Percentiles rank a stretch among this genome's conserved stretches.
phyloP scores from a whole-genome alignment of 352 stramenopile species.

The Phytophthora melonis region DNA sequence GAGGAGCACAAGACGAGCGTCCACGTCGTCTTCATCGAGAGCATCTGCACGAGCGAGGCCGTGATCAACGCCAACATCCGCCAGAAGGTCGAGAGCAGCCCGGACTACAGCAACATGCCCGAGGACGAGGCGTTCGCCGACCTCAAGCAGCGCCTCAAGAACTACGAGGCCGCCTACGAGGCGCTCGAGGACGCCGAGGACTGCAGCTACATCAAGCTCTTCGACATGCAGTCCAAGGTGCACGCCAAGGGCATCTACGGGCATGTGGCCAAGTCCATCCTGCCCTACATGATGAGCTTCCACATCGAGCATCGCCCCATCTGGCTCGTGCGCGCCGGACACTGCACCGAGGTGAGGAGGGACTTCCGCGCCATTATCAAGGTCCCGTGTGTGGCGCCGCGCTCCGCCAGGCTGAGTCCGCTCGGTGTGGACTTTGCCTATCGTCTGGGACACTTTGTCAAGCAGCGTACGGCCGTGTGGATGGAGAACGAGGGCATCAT shows the following conservation, averaged over 20 bases:
- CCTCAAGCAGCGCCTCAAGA: slow-evolving; percentile 85
- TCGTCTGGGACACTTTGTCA: slow-evolving; percentile 92
- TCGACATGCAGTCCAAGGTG: slow-evolving; percentile 89
- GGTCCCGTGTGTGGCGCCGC: slow-evolving; percentile 77
- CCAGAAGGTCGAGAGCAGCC: slow-evolving; percentile 78
- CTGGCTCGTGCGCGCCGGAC: slow-evolving; percentile 92
- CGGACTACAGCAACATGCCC: slow-evolving; percentile 85
- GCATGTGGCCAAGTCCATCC: slow-evolving; percentile 92
- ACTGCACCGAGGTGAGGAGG: slow-evolving; percentile 77
- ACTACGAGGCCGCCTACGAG: slow-evolving; percentile 91
- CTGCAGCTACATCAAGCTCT: slow-evolving; percentile 92
- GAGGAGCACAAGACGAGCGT: slow-evolving; percentile 74
- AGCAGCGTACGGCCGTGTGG: slow-evolving; percentile 71
- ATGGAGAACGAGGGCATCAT: slow-evolving; percentile 57
- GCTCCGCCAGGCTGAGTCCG: slow-evolving; percentile 86
- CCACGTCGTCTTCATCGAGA: slow-evolving; percentile 94
- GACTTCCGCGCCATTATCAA: slow-evolving; percentile 78
- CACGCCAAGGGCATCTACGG: slow-evolving; percentile 89
- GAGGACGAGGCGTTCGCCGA: slow-evolving; percentile 79
- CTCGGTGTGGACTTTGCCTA: slow-evolving; percentile 94
- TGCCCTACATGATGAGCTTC: slow-evolving; percentile 95
- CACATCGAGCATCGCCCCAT: slow-evolving; percentile 94
- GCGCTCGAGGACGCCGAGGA: slow-evolving; percentile 87
- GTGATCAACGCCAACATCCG: slow-evolving; percentile 89
- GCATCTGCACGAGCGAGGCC: slow-evolving; percentile 93